A percentile compares a stretch with the other conserved stretches of the same genome.
These are phyloP conservation scores for Marasmius sp. DNA, from an alignment of 1,284 basidiomycete genomes.

Conservation along the genomic window DNA sequence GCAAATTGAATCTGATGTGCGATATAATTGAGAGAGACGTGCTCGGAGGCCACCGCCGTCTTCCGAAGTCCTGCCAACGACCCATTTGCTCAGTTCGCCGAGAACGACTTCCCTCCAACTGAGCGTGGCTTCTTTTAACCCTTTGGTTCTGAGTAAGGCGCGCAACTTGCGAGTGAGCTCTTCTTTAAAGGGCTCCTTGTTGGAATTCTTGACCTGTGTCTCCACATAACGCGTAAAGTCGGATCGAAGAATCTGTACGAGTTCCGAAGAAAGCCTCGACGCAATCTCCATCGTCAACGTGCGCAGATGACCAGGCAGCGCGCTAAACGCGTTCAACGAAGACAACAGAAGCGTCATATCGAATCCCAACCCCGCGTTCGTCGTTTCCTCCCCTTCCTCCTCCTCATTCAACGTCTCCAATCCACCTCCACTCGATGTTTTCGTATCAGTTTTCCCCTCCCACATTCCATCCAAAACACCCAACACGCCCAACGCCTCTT, in stretches of 20 bases:
- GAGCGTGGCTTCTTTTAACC: too few relatives aligned
- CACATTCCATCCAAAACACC: constrained; percentile 75
- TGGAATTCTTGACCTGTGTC: constrained; percentile 20
- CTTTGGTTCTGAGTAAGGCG: too few relatives aligned
- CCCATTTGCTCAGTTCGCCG: constrained; percentile 44
- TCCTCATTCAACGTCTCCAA: too few relatives aligned
- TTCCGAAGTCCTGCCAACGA: not conserved
- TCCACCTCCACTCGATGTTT: not conserved
- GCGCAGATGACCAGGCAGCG: constrained; percentile 69
- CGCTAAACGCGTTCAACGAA: constrained; percentile 66
- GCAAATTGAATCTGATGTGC: too few relatives aligned
- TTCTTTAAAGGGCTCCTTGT: constrained; percentile 19
- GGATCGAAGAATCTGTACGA: constrained; percentile 68
- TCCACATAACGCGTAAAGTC: constrained; percentile 67
- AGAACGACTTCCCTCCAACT: too few relatives aligned
- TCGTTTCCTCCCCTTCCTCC: not conserved
- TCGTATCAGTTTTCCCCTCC: constrained; percentile 29
- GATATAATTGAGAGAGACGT: too few relatives aligned
- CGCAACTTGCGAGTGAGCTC: too few relatives aligned
- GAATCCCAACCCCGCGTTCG: not conserved
- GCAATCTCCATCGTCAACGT: constrained; percentile 73
- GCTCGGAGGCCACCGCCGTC: too few relatives aligned
- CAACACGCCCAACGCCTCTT: constrained; percentile 76
- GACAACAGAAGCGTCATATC: constrained; percentile 46
- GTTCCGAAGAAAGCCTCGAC: constrained; percentile 74